phyloP scores from a whole-genome alignment of 2,329 filamentous ascomycete species.

The Sporothrix pseudoabietina region DNA sequence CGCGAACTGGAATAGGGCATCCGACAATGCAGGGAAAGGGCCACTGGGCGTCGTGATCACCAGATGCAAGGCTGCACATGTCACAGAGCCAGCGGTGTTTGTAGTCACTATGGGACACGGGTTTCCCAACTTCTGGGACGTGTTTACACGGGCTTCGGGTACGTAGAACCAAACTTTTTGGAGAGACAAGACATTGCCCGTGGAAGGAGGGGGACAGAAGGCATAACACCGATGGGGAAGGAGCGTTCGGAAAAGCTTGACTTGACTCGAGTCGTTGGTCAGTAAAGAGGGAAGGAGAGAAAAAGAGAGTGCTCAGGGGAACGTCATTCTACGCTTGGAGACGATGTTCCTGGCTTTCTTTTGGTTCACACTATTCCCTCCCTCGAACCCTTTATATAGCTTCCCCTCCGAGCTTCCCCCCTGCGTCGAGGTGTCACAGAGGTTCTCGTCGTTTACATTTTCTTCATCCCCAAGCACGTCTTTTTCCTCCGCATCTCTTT shows the following conservation, averaged over 20 bases:
- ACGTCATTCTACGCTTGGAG: background rate
- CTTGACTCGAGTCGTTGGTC: background rate
- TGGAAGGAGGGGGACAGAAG: background rate
- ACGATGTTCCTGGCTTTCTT: background rate
- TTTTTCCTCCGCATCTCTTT: background rate
- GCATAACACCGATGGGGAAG: conserved; percentile 16
- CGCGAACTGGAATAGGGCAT: conserved; percentile 12
- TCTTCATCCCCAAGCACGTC: background rate
- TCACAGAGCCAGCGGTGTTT: background rate
- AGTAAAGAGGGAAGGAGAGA: too few relatives aligned
- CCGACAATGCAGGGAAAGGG: conserved; percentile 15
- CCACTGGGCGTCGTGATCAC: background rate
- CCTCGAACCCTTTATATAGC: conserved; percentile 19
- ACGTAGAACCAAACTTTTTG: conserved; percentile 8
- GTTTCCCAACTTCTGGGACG: background rate
- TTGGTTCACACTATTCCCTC: background rate
- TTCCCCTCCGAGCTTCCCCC: background rate
- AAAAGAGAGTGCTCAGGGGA: background rate
- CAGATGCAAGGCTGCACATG: conserved; percentile 12
- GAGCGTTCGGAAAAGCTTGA: background rate
- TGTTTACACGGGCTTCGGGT: conserved; percentile 20
- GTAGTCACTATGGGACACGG: background rate
- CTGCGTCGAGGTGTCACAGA: conserved; percentile 17
- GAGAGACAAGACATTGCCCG: background rate
- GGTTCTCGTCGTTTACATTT: conserved; percentile 14